Evolutionary conservation across 257 asterid species (phyloP), one percentile per base, ranked within the genome.

Genomic region (Solanum pinnatisectum): DNA sequence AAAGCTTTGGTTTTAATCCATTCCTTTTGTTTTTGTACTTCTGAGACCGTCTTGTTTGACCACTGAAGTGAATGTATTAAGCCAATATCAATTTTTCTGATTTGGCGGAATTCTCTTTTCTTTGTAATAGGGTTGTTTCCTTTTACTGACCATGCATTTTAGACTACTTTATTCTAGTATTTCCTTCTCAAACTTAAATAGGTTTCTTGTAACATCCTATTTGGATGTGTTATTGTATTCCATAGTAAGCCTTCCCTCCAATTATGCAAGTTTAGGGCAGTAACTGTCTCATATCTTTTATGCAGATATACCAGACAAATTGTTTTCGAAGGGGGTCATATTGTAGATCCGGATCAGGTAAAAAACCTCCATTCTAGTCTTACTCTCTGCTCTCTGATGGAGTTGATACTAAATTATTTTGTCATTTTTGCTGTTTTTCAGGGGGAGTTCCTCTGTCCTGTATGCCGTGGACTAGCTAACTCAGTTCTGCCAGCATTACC

Each of bases 401-500:
- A 83, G 35, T 68, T 87, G 42, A 82, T 49, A 35, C 40, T 84
- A 27, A 63, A 86, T 88, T 83, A 36, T 56, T 86, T 85, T 90
- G 90, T 78, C 36, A 42, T 78, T 88, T 87, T 44, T 88, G 30
- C 88, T 85, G 23, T 86, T 90, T 89, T 83, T 87, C 90, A 97
- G 99, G 99, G 99, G 87, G 99, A 97, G 91, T 96, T 97, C 92
- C 98, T 97, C 84, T 97, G 99, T 92, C 99, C 99, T 20, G 99
- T 96, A 79, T 97, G 99, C 87, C 95, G 99, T 35, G 99, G 99
- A 72, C 96, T 97, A 89, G 96, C 99, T 72, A 96, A 97, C 86
- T 94, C 97, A 67, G 95, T 94, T 78, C 92, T 97, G 88, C 97
- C 99, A 79, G 93, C 92, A 87, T 87, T 92, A 87, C 92, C 96